These are phyloP conservation scores for Hymenoscyphus occultus DNA, from an alignment of 2,329 filamentous ascomycete genomes.

Conservation along the genomic window DNA sequence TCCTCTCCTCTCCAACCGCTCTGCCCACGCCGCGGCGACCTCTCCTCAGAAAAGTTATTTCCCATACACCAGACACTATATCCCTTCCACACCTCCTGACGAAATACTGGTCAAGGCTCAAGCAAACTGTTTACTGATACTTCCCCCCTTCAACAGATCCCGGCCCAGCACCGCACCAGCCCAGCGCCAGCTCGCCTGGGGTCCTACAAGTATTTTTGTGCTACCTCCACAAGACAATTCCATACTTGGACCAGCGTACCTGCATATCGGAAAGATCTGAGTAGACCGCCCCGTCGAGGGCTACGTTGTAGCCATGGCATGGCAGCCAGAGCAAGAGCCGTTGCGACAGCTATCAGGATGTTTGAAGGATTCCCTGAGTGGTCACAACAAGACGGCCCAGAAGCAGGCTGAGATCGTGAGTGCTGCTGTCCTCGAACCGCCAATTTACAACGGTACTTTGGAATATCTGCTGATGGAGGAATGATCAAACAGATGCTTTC, in stretches of 20 bases:
- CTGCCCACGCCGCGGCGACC: not conserved
- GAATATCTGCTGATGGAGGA: slow-evolving; percentile 13
- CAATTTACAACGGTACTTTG: not conserved
- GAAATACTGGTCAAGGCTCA: not conserved
- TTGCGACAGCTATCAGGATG: slow-evolving; percentile 85
- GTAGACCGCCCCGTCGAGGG: slow-evolving; percentile 22
- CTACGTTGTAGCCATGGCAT: slow-evolving; percentile 62
- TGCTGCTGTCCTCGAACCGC: slow-evolving; percentile 23
- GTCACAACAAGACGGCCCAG: slow-evolving; percentile 73
- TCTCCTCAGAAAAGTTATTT: not conserved
- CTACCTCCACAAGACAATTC: slow-evolving; percentile 28
- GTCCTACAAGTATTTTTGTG: slow-evolving; percentile 36
- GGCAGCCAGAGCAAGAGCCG: slow-evolving; percentile 86
- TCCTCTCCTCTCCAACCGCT: not conserved
- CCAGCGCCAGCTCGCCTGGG: slow-evolving; percentile 24
- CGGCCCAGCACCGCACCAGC: slow-evolving; percentile 9
- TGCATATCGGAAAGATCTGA: slow-evolving; percentile 32
- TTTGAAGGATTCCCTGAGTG: slow-evolving; percentile 88
- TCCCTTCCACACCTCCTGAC: not conserved
- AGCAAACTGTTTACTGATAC: slow-evolving; percentile 20
- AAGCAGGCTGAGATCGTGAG: slow-evolving; percentile 87
- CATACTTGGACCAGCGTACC: slow-evolving; percentile 28
- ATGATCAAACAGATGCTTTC: slow-evolving; percentile 71
- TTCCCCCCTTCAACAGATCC: slow-evolving; percentile 28
- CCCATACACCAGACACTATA: no score